Evolutionary conservation across 208 protist species (phyloP).

Genomic region (Crithidia thermophila): DNA sequence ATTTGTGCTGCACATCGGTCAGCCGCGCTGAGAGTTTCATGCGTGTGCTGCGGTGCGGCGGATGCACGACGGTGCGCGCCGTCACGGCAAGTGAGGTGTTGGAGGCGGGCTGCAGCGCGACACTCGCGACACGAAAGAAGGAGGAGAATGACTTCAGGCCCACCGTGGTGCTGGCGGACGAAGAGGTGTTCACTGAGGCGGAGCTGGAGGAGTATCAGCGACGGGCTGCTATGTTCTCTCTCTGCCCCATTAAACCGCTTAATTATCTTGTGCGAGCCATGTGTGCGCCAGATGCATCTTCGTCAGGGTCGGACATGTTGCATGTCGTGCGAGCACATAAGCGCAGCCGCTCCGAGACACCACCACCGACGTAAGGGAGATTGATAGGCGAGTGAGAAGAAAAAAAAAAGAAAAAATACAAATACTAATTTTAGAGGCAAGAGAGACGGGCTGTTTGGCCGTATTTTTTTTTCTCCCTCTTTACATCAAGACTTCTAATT

Average conservation of each 20-base stretch:
- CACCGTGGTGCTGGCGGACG: conserved; percentile 68
- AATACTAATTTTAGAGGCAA: neutral
- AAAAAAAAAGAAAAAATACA: neutral
- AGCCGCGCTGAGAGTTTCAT: conserved; percentile 44
- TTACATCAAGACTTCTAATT: no score
- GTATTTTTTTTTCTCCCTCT: neutral
- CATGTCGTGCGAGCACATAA: conserved; percentile 18
- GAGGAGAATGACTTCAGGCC: no score
- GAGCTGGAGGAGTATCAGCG: conserved; percentile 43
- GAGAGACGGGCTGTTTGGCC: no score
- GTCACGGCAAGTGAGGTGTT: conserved; percentile 31
- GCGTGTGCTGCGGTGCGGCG: conserved; percentile 57
- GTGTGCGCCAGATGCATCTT: conserved; percentile 36
- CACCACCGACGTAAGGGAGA: neutral
- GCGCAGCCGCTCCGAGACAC: conserved; percentile 16
- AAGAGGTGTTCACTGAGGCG: conserved; percentile 41
- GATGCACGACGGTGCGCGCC: conserved; percentile 32
- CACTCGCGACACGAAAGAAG: neutral
- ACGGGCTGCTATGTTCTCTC: neutral
- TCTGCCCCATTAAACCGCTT: conserved; percentile 44
- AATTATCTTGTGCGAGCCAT: conserved; percentile 75
- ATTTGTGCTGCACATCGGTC: conserved; percentile 47
- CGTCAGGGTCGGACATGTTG: conserved; percentile 32
- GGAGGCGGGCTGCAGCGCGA: neutral
- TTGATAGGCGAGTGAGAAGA: neutral